These are phyloP conservation scores for Polytrichum commune DNA, from an alignment of 225 moss, liverwort and hornwort genomes.

Conservation along the genomic window DNA sequence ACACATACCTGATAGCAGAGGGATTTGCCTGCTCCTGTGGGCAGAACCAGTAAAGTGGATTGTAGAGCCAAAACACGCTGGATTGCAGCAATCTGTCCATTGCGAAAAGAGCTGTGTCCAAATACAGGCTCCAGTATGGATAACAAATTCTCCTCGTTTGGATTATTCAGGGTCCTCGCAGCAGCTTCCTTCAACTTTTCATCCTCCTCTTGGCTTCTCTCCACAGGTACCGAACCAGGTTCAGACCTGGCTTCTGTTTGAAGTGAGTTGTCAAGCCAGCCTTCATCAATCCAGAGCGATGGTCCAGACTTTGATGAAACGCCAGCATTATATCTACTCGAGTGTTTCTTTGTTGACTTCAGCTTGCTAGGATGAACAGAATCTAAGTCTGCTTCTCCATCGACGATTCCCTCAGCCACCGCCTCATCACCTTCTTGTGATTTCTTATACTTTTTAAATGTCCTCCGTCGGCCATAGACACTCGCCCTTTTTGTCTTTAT, in stretches of 20 bases:
- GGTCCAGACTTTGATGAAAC: constrained; percentile 19
- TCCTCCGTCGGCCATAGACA: constrained; percentile 65
- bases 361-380: constrained; percentile 35
- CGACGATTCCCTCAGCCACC: constrained; percentile 13
- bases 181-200: constrained; percentile 34
- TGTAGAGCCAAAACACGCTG: constrained; percentile 62
- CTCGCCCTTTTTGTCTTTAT: constrained; percentile 59
- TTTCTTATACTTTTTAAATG: constrained; percentile 33
- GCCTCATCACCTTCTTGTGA: constrained; percentile 18
- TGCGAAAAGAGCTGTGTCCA: constrained; percentile 56
- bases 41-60: constrained; percentile 84
- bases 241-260: not conserved
- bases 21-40: constrained; percentile 91
- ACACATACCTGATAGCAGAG: constrained; percentile 81
- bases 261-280: constrained; percentile 49
- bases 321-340: constrained; percentile 16
- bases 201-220: constrained; percentile 25
- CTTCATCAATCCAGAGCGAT: constrained; percentile 68
- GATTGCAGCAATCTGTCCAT: constrained; percentile 70
- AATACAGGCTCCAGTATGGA: constrained; percentile 56
- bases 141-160: constrained; percentile 51
- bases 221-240: constrained; percentile 11
- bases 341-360: constrained; percentile 26
- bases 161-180: constrained; percentile 25
- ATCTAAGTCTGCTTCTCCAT: constrained; percentile 27